Conservation (phyloP, 2,329 filamentous ascomycete species). For the Fusarium sp. region DNA sequence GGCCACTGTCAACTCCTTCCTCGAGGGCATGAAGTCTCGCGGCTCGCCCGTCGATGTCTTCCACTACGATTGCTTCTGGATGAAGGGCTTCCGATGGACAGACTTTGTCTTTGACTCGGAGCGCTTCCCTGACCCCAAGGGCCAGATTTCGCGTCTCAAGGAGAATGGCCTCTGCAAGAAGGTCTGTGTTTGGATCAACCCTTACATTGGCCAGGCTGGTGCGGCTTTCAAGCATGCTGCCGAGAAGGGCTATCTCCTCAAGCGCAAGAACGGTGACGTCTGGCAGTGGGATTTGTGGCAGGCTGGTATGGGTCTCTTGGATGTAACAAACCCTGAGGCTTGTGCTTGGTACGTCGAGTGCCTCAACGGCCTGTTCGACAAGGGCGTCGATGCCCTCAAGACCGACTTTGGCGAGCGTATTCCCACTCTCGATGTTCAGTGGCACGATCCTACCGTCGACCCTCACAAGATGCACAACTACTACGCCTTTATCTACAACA, state of each 20-base stretch:
- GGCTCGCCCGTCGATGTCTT: slow-evolving; percentile 79
- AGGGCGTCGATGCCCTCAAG: slow-evolving; percentile 80
- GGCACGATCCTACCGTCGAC: slow-evolving; percentile 72
- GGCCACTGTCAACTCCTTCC: slow-evolving; percentile 75
- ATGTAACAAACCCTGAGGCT: slow-evolving; percentile 81
- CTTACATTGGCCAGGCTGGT: slow-evolving; percentile 79
- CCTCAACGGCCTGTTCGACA: slow-evolving; percentile 74
- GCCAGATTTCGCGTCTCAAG: slow-evolving; percentile 75
- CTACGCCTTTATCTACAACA: slow-evolving; percentile 82
- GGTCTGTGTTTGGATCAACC: slow-evolving; percentile 83
- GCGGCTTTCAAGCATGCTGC: slow-evolving; percentile 75
- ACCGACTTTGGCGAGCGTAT: slow-evolving; percentile 84
- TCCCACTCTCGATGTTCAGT: slow-evolving; percentile 75
- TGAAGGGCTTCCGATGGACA: slow-evolving; percentile 82
- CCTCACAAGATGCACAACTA: slow-evolving; percentile 81
- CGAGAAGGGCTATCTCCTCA: slow-evolving; percentile 77
- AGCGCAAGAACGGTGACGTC: slow-evolving; percentile 76
- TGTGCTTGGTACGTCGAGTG: slow-evolving; percentile 75
- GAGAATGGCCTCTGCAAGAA: slow-evolving; percentile 72
- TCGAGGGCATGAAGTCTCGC: slow-evolving; percentile 77
- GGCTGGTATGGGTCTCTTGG: slow-evolving; percentile 80
- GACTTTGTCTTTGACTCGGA: slow-evolving; percentile 80
- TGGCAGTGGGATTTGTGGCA: slow-evolving; percentile 87
- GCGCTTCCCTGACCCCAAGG: slow-evolving; percentile 77
- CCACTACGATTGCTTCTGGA: slow-evolving; percentile 85